Evolutionary conservation across 2,329 filamentous ascomycete species (phyloP).

Genomic region (Thielaviopsis musarum): DNA sequence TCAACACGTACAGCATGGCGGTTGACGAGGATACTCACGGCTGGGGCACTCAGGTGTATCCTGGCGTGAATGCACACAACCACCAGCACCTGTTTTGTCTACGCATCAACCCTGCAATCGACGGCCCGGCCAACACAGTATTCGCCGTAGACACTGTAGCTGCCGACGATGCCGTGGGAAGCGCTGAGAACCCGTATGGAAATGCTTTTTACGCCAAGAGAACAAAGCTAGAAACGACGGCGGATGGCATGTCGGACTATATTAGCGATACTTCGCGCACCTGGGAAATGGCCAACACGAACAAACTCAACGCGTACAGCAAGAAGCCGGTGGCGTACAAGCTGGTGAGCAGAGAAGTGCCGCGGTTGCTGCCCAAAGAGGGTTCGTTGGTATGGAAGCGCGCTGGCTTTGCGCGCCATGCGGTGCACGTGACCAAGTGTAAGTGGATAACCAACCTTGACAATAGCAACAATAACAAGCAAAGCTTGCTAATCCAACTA

Average conservation of each 20-base stretch:
- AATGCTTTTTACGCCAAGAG: conserved; percentile 81
- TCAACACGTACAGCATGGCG: conserved; percentile 78
- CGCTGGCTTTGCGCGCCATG: conserved; percentile 72
- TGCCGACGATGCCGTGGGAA: conserved; percentile 55
- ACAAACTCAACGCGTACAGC: conserved; percentile 69
- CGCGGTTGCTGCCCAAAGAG: conserved; percentile 61
- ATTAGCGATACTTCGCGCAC: conserved; percentile 62
- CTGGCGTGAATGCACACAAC: conserved; percentile 83
- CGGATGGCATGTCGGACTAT: conserved; percentile 60
- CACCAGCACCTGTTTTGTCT: conserved; percentile 93
- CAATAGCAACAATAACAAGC: not conserved
- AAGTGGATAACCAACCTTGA: conserved; percentile 20
- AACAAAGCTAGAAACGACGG: conserved; percentile 58
- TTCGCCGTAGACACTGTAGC: conserved; percentile 64
- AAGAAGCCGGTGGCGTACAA: conserved; percentile 78
- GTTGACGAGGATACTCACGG: conserved; percentile 66
- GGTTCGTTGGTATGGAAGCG: conserved; percentile 76
- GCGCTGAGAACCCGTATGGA: conserved; percentile 68
- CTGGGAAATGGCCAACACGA: conserved; percentile 82
- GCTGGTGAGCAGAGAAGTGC: conserved; percentile 73
- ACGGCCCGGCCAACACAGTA: conserved; percentile 70
- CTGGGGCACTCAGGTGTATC: conserved; percentile 86
- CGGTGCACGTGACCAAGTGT: conserved; percentile 82
- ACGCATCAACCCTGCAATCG: conserved; percentile 72
- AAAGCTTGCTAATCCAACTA: not conserved